Conservation (phyloP, 2,329 filamentous ascomycete genomes). For the Sclerotinia spermophila region DNA sequence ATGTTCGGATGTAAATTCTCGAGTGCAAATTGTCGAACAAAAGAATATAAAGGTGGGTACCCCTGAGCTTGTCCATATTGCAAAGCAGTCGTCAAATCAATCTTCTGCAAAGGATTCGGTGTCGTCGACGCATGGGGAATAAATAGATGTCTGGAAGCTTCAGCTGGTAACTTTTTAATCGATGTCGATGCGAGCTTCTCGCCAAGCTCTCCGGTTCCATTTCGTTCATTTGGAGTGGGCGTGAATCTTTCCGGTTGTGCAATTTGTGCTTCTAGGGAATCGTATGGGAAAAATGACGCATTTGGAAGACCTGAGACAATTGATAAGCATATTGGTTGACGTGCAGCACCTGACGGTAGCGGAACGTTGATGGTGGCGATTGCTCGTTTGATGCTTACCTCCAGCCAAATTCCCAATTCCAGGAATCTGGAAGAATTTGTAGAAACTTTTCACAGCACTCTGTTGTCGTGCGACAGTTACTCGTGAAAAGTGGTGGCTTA, state of each 20-base stretch:
- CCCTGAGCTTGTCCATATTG: constrained; percentile 85
- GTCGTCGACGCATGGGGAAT: constrained; percentile 66
- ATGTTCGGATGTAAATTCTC: constrained; percentile 76
- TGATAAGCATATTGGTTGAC: constrained; percentile 21
- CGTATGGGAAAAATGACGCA: constrained; percentile 79
- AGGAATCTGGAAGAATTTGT: constrained; percentile 73
- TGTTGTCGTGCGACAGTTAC: constrained; percentile 60
- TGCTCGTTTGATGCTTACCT: constrained; percentile 44
- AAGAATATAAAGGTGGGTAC: constrained; percentile 73
- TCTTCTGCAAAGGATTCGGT: constrained; percentile 60
- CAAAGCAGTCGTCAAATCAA: constrained; percentile 76
- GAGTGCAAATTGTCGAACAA: constrained; percentile 73
- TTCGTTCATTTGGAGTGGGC: constrained; percentile 61
- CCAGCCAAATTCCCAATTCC: constrained; percentile 61
- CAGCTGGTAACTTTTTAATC: constrained; percentile 28
- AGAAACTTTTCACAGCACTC: constrained; percentile 74
- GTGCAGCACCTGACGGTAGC: background rate
- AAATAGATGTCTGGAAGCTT: constrained; percentile 50
- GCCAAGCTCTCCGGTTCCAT: constrained; percentile 31
- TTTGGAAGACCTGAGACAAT: constrained; percentile 63
- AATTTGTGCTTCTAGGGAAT: constrained; percentile 80
- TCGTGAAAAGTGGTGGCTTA: constrained; percentile 75
- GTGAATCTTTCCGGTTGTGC: constrained; percentile 72
- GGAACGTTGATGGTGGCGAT: background rate
- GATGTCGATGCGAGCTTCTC: constrained; percentile 38